Evolutionary conservation across 208 protist genomes (phyloP).

Genomic region (Blastocrithidia nonstop): DNA sequence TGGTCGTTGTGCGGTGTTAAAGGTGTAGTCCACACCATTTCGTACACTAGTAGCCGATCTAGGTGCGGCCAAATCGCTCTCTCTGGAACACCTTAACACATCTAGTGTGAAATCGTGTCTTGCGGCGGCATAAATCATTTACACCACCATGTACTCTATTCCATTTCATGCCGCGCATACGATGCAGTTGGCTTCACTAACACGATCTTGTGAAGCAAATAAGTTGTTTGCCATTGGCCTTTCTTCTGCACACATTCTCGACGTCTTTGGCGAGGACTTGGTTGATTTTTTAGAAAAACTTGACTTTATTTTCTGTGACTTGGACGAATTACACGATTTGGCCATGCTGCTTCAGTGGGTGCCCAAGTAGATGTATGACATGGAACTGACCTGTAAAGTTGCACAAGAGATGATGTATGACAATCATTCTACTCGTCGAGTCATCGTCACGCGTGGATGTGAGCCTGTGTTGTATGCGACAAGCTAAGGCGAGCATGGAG

Average conservation of each 20-base stretch:
- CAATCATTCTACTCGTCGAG: conserved; percentile 14
- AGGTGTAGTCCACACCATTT: conserved; percentile 88
- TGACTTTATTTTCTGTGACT: conserved; percentile 88
- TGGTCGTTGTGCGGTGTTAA: conserved; percentile 96
- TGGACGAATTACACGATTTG: conserved; percentile 62
- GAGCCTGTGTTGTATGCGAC: conserved; percentile 50
- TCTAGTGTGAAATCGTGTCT: conserved; percentile 32
- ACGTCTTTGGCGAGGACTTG: conserved; percentile 81
- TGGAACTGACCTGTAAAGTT: conserved; percentile 8
- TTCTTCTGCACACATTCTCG: conserved; percentile 72
- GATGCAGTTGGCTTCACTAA: neutral
- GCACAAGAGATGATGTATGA: conserved; percentile 20
- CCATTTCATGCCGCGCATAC: neutral
- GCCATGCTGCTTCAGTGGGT: conserved; percentile 37
- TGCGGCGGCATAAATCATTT: conserved; percentile 8
- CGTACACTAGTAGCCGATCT: conserved; percentile 94
- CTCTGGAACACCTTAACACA: conserved; percentile 74
- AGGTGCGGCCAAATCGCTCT: conserved; percentile 93
- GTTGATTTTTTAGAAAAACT: conserved; percentile 51
- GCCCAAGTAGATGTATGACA: conserved; percentile 9
- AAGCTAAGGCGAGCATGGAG: conserved; percentile 6
- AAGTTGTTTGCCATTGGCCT: conserved; percentile 58
- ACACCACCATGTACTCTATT: neutral
- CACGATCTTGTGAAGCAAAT: neutral
- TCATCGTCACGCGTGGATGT: conserved; percentile 83